These are phyloP conservation scores for Tetracentron sinense DNA, from an alignment of 164 flowering plant species.

Conservation along the genomic window DNA sequence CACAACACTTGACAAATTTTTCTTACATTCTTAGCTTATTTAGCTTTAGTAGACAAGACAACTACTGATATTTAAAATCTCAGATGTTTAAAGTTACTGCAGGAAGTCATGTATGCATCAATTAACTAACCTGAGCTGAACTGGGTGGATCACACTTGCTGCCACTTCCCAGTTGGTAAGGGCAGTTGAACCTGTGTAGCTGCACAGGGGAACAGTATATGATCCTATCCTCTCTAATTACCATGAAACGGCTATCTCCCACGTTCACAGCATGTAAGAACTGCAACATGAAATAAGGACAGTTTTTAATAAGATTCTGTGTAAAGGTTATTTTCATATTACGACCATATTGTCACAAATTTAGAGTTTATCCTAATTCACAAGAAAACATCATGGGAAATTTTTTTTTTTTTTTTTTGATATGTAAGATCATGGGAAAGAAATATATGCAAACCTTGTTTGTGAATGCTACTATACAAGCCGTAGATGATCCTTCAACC, in stretches of 20 bases:
- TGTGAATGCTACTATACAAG: conserved; percentile 4
- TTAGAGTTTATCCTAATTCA: neutral
- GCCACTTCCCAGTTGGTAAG: conserved; percentile 1
- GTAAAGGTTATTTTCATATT: neutral
- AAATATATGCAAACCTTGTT: neutral
- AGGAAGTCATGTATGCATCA: no score
- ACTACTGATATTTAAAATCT: neutral
- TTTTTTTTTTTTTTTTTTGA: no score
- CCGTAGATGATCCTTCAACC: conserved; percentile 14
- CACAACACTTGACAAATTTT: no score
- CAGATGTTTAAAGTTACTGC: no score
- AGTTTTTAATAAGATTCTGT: neutral
- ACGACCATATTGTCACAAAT: no score
- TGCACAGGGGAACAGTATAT: conserved; percentile 2
- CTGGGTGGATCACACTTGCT: neutral
- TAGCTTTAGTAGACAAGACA: no score
- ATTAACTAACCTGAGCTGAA: neutral
- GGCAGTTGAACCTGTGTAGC: conserved; percentile 4
- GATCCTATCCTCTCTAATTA: neutral
- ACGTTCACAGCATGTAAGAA: conserved; percentile 2
- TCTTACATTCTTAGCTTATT: no score
- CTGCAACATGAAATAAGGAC: neutral
- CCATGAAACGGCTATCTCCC: conserved; percentile 11
- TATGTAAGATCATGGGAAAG: no score
- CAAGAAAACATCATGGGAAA: neutral